Evolutionary conservation across 257 asterid species (phyloP), one percentile per base, ranked within the genome.

Genomic region (Lavandula angustifolia): DNA sequence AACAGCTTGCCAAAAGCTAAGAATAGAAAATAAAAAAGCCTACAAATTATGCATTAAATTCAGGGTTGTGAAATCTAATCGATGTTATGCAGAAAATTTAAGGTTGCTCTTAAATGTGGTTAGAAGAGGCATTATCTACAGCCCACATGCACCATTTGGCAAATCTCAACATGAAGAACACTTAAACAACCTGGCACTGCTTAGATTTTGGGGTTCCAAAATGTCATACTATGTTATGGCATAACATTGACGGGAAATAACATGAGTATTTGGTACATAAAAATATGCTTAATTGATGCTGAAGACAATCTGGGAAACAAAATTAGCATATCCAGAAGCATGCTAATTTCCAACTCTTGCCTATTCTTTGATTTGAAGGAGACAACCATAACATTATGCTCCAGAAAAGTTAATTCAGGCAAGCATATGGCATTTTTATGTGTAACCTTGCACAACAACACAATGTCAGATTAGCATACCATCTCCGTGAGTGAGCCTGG

Each of bases 401-500:
- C 51, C 18, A 2, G 22, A 58, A 29, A 60, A 60, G 29, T 18
- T 37, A 47, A 60, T 35, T 66, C 70, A 69, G 10, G 63, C 57
- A 42, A 53, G 34, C 41, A 60, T 31, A 29, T 22, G 7, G 4
- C 42, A 35, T 50, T 35, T 35, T 57, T 54, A 38, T 22, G 48
- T 35, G 56, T 61, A 68, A 34, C 55, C 44, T 42, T 22, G 52
- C 38, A 52, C 18, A 54, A 35, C 52, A 43, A 75, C 42, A 47
- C 33, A 10, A 16, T 62, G 37, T 46, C 60, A 48, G 35, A 53
- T 51, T 32, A 53, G 44, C 69, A 10, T 64, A 94, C 99, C 99
- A 81, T 94, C 99, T 75, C 81, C 73, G 73, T 94, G 99, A 69
- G 91, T 84, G 64, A 94, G 96, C 67, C 72, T 90, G 64, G 99